Percentiles rank a stretch among this genome's conserved stretches.
These are phyloP conservation scores for Penicillium herquei DNA, from an alignment of 495 filamentous ascomycete genomes.

Conservation along the genomic window DNA sequence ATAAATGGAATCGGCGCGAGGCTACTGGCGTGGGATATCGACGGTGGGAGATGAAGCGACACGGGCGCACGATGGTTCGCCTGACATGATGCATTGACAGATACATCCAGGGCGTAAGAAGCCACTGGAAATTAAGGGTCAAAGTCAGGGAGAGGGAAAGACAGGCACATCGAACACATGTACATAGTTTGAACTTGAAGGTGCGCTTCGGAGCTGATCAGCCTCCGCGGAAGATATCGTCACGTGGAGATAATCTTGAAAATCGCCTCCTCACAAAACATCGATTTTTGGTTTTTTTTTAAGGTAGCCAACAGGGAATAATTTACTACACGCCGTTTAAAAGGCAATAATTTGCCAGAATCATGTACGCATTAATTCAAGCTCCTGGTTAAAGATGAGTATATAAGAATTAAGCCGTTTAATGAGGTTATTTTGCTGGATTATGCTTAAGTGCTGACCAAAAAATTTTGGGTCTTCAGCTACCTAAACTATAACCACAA, in stretches of 20 bases:
- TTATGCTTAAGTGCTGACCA: no score
- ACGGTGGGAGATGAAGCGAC: constrained; percentile 44
- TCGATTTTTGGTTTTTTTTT: not conserved
- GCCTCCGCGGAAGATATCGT: constrained; percentile 5
- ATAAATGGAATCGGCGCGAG: constrained; percentile 39
- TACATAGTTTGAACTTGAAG: no score
- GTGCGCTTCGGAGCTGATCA: not conserved
- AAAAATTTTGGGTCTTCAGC: no score
- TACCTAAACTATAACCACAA: no score
- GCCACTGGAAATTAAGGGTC: constrained; percentile 27
- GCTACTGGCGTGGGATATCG: constrained; percentile 34
- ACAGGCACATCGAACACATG: constrained; percentile 15
- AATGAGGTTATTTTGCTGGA: no score
- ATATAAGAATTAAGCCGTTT: no score
- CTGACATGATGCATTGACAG: constrained; percentile 40
- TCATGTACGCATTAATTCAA: no score
- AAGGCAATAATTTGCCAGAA: no score
- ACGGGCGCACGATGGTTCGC: constrained; percentile 39
- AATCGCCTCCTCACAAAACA: not conserved
- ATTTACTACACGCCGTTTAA: no score
- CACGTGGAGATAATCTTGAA: not conserved
- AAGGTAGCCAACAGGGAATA: no score
- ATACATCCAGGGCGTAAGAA: constrained; percentile 38
- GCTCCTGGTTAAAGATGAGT: no score
- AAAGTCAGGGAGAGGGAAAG: constrained; percentile 19